phyloP scores from a whole-genome alignment of 2,329 filamentous ascomycete genomes.

The Aspergillus jensenii region DNA sequence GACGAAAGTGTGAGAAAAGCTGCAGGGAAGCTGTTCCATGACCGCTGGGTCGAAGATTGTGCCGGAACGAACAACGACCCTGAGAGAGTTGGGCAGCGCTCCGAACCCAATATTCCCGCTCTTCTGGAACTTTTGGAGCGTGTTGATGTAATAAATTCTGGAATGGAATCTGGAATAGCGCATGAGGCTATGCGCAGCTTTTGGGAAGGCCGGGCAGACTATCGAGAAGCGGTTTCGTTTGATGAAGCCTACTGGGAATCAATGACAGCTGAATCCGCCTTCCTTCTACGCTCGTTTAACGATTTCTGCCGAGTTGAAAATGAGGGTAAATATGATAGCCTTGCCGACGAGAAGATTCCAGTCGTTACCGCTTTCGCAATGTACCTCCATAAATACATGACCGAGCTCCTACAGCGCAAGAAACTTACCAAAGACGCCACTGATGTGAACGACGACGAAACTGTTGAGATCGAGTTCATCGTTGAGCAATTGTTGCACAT shows the following conservation, averaged over 20 bases:
- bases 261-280: slow-evolving; percentile 74
- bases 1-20: slow-evolving; percentile 94
- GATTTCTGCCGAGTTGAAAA: slow-evolving; percentile 80
- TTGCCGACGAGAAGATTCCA: slow-evolving; percentile 89
- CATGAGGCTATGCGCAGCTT: slow-evolving; percentile 94
- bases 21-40: slow-evolving; percentile 82
- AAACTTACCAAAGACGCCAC: slow-evolving; percentile 46
- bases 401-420: slow-evolving; percentile 44
- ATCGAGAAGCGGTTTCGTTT: slow-evolving; percentile 46
- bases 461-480: slow-evolving; percentile 89
- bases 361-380: slow-evolving; percentile 91
- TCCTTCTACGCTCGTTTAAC: slow-evolving; percentile 89
- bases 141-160: slow-evolving; percentile 89
- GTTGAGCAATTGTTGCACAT: slow-evolving; percentile 95
- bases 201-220: slow-evolving; percentile 81
- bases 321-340: slow-evolving; percentile 70
- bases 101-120: slow-evolving; percentile 73
- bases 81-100: slow-evolving; percentile 51
- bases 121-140: slow-evolving; percentile 88
- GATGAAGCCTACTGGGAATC: slow-evolving; percentile 48
- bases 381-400: slow-evolving; percentile 78
- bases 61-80: slow-evolving; percentile 65
- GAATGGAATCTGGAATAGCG: slow-evolving; percentile 84
- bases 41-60: slow-evolving; percentile 98
- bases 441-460: slow-evolving; percentile 74